These are phyloP conservation scores for Solanum habrochaites DNA, from an alignment of 257 asterid genomes.

Conservation along the genomic window DNA sequence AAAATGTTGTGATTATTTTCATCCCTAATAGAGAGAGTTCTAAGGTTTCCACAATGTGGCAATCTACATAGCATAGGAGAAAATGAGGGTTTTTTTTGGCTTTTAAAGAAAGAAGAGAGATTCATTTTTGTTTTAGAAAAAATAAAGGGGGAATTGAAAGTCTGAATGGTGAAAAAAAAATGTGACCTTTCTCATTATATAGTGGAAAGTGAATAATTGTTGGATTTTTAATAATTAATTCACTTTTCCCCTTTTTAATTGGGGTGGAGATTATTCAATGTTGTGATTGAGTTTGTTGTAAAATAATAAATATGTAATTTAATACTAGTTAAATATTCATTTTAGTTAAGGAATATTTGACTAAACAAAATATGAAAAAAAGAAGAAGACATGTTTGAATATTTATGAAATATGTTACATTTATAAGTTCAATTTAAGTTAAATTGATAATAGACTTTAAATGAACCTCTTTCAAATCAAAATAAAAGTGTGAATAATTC, in stretches of 20 bases:
- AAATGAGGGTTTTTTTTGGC: conserved; percentile 3
- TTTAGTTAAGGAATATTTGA: not conserved
- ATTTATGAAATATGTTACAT: too few relatives aligned
- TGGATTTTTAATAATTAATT: not conserved
- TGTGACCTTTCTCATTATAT: not conserved
- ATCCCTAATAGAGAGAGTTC: conserved; percentile 42
- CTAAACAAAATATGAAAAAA: not conserved
- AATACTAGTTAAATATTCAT: not conserved
- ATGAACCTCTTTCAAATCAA: not conserved
- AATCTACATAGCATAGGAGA: conserved; percentile 29
- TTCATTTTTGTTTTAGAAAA: conserved; percentile 14
- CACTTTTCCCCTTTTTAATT: not conserved
- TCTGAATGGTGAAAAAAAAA: not conserved
- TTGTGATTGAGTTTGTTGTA: not conserved
- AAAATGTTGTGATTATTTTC: conserved; percentile 1
- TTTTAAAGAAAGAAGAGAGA: conserved; percentile 37
- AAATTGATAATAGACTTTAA: not conserved
- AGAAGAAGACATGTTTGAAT: too few relatives aligned
- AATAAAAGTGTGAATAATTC: not conserved
- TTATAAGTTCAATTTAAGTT: not conserved
- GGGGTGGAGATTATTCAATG: not conserved
- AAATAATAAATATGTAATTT: too few relatives aligned
- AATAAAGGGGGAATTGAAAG: not conserved
- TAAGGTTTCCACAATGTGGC: conserved; percentile 25
- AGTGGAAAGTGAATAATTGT: not conserved